A percentile compares a stretch with the other conserved stretches of the same genome.
Conservation (phyloP, 305 asterid genomes). For the Rubia balearica region DNA sequence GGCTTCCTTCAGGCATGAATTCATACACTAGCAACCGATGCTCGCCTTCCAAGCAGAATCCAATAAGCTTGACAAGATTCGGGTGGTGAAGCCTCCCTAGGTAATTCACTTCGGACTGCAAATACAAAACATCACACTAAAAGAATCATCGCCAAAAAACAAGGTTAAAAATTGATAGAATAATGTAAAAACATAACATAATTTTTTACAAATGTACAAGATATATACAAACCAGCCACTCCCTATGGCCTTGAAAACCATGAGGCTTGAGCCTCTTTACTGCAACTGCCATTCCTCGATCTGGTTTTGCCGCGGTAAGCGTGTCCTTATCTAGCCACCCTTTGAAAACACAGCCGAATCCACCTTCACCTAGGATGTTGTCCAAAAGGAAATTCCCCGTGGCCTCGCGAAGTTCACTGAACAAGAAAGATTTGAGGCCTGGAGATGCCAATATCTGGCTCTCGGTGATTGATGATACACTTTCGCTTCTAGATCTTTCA, state of each 20-base stretch:
- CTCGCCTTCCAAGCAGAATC: conserved; percentile 65
- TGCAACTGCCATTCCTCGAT: conserved; percentile 53
- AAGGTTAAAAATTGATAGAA: neutral
- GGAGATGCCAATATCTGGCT: conserved; percentile 63
- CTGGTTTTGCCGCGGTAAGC: conserved; percentile 42
- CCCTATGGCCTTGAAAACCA: conserved; percentile 79
- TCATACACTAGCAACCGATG: conserved; percentile 70
- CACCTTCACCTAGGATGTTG: conserved; percentile 75
- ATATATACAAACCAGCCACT: conserved; percentile 68
- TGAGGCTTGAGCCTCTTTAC: conserved; percentile 59
- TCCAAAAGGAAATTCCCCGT: conserved; percentile 37
- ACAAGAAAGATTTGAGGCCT: conserved; percentile 45
- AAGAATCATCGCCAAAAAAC: neutral
- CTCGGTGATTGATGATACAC: conserved; percentile 39
- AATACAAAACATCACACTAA: conserved; percentile 9
- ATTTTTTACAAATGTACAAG: neutral
- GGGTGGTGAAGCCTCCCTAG: conserved; percentile 70
- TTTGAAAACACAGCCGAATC: conserved; percentile 68
- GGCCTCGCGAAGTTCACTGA: conserved; percentile 44
- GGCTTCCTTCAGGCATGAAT: conserved; percentile 72
- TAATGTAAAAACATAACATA: too few relatives aligned
- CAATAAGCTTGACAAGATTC: conserved; percentile 67
- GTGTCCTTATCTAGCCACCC: conserved; percentile 64
- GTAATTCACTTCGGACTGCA: conserved; percentile 74
- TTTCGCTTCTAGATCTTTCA: conserved; percentile 20